Base-by-base conservation (phyloP, 1,284 basidiomycete genomes). In the Porodaedalea pini region DNA sequence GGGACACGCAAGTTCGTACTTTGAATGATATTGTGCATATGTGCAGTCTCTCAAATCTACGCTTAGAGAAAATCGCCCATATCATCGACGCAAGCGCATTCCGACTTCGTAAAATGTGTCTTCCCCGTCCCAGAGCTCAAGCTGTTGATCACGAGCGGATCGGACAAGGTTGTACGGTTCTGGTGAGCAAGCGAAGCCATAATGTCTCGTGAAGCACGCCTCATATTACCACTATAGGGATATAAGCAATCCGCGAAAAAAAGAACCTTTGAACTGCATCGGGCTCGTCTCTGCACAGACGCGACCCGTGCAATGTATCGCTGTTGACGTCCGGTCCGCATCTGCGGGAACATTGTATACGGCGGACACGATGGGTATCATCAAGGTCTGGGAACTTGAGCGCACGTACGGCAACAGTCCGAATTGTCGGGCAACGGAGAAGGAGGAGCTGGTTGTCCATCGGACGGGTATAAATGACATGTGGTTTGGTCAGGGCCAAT, bases 121-220 rank as follows among this genome's bases (percentile, higher is more conserved):
- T 77, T 86, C 40, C 81, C 90, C 27, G 72, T 94, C 13, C 82
- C 88, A 1, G 72, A 78, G 0, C 74, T 85, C 6, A 73, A 78
- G 3, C 70, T 94, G 13, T 72, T 98, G 25, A 75, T 95, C 6
- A 95, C 94, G 0, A 90, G 90, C 15, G 86, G 93, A 21, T 97
- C 95, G 5, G 96, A 99, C 71, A 94, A 94, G 65, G 83, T 87
- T 13, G 77, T 95, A 45, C 83, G 93, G 59, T 77, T 98, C 60
- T 98, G 95, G 94, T 93, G 78, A 58, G 68, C 75, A 4, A 15
- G n/a, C 19, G 17, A 2, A 34, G 4, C 31, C 15, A 5, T 13
- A 29, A 25, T 32, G 11, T 21, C 5, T 19, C 21, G 4, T 17
- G 2, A 49, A 47, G 7, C 2, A 8, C 23, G 17, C 11, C n/a